A percentile compares a stretch with the other conserved stretches of the same genome.
These are phyloP conservation scores for Hermanozyma aechmeae DNA, from an alignment of 805 yeast species.

Conservation along the genomic window DNA sequence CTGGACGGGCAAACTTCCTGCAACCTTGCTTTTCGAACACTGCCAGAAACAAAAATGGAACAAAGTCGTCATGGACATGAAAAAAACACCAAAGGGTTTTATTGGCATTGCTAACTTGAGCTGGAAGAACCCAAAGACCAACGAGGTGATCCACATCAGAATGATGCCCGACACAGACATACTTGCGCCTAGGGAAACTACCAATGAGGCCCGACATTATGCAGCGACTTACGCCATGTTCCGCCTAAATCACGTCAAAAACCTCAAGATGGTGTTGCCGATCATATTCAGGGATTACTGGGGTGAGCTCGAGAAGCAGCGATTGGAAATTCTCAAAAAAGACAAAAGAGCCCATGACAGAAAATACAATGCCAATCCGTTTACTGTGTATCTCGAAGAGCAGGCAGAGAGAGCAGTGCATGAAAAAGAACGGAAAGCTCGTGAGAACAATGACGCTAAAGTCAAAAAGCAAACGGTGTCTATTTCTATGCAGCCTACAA, in stretches of 20 bases:
- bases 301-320: conserved; percentile 57
- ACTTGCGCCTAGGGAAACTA: conserved; percentile 62
- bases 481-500: conserved; percentile 26
- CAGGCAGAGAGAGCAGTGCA: conserved; percentile 33
- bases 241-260: conserved; percentile 71
- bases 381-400: conserved; percentile 53
- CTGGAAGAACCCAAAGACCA: conserved; percentile 76
- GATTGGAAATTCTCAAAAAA: conserved; percentile 39
- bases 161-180: conserved; percentile 44
- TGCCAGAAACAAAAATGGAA: conserved; percentile 89
- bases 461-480: conserved; percentile 36
- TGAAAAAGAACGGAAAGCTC: conserved; percentile 39
- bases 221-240: conserved; percentile 86
- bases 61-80: conserved; percentile 72
- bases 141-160: conserved; percentile 49
- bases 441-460: conserved; percentile 41
- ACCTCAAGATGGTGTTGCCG: conserved; percentile 81
- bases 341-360: conserved; percentile 40
- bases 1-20: conserved; percentile 95
- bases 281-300: conserved; percentile 72
- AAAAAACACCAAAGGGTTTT: conserved; percentile 38
- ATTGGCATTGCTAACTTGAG: conserved; percentile 56
- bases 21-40: conserved; percentile 73
- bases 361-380: conserved; percentile 68
- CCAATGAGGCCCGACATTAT: conserved; percentile 81